Base-by-base conservation (phyloP, 352 stramenopile species). In the Pythium utonaiense region DNA sequence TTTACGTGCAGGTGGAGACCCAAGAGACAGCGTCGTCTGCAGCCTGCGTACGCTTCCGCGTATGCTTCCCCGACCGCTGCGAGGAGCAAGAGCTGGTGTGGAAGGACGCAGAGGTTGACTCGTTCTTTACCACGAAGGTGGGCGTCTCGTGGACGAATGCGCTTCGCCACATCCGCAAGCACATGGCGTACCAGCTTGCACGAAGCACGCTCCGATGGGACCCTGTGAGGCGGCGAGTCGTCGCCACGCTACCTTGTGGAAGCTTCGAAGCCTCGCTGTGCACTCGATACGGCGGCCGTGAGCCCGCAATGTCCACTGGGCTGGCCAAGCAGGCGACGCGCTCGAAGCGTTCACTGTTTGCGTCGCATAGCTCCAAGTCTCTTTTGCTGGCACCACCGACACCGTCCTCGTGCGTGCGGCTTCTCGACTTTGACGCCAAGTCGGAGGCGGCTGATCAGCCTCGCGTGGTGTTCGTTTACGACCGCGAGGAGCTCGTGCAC, bases 1-100 rank as follows among this genome's bases (percentile, higher is more conserved):
- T 45, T 24, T 88, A 88, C 49, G 56, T 89, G 7, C 80, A 92
- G 61, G 77, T 80, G 8, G 83, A 92, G 38, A 66, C 78, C 0
- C 63, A 66, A 10, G 57, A 45, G 6, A 7, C 10, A 1, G 6
- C n/a, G n/a, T 14, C 9, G 22, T 25, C 22, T 7, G 27, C 10
- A 19, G 42, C 33, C 10, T 30, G 10, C 57, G 25, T 57, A 2
- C 56, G 49, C 0, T 19, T 73, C 17, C 79, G 76, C 13, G 25
- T 90, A 7, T 80, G 56, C 38, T 27, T 87, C 2, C 78, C 83
- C 9, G 77, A 74, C 1, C 78, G 58, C 8, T 89, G 83, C 38
- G 67, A 71, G 13, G 70, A 90, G 50, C 77, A 91, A 51, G 64
- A 44, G 2, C 22, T 92, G 10, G 16, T 64, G 12, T 65, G 88